Conservation (phyloP, 2,329 filamentous ascomycete genomes). For the Keithomyces neogunnii region DNA sequence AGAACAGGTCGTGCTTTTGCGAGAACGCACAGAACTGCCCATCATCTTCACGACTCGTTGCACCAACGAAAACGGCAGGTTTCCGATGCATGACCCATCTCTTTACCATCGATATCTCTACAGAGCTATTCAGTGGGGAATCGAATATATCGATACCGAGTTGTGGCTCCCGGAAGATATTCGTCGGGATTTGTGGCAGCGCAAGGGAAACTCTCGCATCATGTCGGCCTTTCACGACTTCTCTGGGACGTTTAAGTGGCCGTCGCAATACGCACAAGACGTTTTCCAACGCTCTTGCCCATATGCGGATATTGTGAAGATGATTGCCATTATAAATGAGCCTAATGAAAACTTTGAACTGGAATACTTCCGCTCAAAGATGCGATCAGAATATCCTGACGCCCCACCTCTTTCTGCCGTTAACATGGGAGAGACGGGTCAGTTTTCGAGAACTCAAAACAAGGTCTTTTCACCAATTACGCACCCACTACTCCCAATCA, state of each 20-base stretch:
- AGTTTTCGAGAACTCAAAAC: constrained; percentile 76
- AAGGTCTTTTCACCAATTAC: constrained; percentile 84
- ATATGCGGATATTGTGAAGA: constrained; percentile 82
- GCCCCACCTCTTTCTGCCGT: constrained; percentile 71
- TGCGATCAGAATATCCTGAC: constrained; percentile 59
- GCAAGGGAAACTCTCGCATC: constrained; percentile 71
- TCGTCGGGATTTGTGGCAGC: constrained; percentile 55
- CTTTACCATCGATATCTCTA: constrained; percentile 75
- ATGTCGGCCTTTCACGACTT: constrained; percentile 93
- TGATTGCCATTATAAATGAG: constrained; percentile 76
- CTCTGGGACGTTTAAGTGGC: constrained; percentile 77
- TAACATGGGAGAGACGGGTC: constrained; percentile 82
- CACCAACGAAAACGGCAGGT: constrained; percentile 72
- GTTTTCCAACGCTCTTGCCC: constrained; percentile 64
- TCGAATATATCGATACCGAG: constrained; percentile 85
- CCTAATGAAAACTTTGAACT: constrained; percentile 85
- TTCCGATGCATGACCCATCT: constrained; percentile 71
- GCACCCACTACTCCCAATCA: constrained; percentile 73
- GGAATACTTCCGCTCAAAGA: constrained; percentile 76
- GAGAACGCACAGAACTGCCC: constrained; percentile 78
- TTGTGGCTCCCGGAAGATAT: constrained; percentile 77
- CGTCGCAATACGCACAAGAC: constrained; percentile 60
- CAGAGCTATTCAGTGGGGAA: constrained; percentile 79
- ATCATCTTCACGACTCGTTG: constrained; percentile 85
- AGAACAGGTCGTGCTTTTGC: constrained; percentile 75